These are phyloP conservation scores for Suhomyces vadensis DNA, from an alignment of 805 yeast genomes.

Conservation along the genomic window DNA sequence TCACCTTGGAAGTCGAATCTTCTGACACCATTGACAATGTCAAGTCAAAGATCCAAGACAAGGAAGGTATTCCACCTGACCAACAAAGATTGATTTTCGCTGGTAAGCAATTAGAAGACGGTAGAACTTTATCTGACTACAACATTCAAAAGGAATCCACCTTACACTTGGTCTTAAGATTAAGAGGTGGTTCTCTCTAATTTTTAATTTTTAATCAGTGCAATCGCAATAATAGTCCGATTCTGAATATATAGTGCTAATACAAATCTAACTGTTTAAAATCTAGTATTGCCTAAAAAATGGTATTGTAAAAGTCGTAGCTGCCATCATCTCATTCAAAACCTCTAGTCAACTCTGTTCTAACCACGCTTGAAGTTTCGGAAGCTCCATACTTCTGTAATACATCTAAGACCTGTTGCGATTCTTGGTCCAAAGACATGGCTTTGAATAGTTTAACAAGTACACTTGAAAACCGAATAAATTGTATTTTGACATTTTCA, in stretches of 20 bases:
- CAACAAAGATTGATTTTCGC: slow-evolving; percentile 48
- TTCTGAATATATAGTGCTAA: no score
- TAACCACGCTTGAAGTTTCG: slow-evolving; percentile 20
- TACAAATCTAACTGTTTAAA: neutral
- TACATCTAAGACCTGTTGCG: slow-evolving; percentile 11
- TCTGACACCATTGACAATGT: slow-evolving; percentile 97
- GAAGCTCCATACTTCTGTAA: slow-evolving; percentile 20
- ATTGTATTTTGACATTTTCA: slow-evolving; percentile 62
- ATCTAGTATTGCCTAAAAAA: no score
- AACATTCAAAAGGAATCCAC: slow-evolving; percentile 50
- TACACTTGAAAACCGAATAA: slow-evolving; percentile 31
- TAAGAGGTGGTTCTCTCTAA: slow-evolving; percentile 56
- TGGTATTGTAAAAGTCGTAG: no score
- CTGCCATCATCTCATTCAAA: slow-evolving; percentile 2
- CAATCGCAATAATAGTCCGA: neutral
- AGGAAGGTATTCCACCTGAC: slow-evolving; percentile 48
- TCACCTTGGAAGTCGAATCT: slow-evolving; percentile 94
- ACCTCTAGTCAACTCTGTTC: slow-evolving; percentile 15
- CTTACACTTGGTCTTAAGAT: slow-evolving; percentile 33
- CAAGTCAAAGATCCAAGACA: slow-evolving; percentile 44
- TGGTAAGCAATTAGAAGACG: slow-evolving; percentile 49
- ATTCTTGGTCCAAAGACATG: slow-evolving; percentile 16
- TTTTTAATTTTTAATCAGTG: neutral
- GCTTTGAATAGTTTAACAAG: slow-evolving; percentile 14
- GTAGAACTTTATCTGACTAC: slow-evolving; percentile 36